Percentiles rank a stretch among this genome's conserved stretches.
phyloP scores from a whole-genome alignment of 768 basidiomycete species.

The Amanita pallidorosea region DNA sequence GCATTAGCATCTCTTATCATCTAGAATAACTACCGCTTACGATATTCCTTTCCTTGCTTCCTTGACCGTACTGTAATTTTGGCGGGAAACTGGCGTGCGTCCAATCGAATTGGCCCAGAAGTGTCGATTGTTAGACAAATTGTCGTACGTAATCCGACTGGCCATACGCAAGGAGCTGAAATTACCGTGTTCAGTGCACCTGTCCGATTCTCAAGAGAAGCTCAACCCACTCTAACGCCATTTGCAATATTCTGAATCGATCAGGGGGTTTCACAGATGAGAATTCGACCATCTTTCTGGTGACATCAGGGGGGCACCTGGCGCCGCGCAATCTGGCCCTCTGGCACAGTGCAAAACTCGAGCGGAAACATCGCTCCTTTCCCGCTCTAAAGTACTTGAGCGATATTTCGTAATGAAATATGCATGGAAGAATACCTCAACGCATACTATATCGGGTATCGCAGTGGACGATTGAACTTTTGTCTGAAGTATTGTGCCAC shows the following conservation, averaged over 20 bases:
- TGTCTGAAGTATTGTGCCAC: slow-evolving; percentile 13
- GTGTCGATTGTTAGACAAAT: slow-evolving; percentile 53
- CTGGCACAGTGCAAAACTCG: slow-evolving; percentile 50
- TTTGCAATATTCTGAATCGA: slow-evolving; percentile 42
- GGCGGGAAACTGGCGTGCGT: slow-evolving; percentile 57
- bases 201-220: neutral
- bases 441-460: slow-evolving; percentile 39
- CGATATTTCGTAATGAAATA: neutral
- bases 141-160: slow-evolving; percentile 62
- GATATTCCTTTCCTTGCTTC: slow-evolving; percentile 39
- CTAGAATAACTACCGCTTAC: slow-evolving; percentile 23
- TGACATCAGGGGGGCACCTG: slow-evolving; percentile 61
- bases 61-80: slow-evolving; percentile 50
- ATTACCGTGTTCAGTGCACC: neutral
- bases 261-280: slow-evolving; percentile 53
- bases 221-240: slow-evolving; percentile 36
- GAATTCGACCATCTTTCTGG: slow-evolving; percentile 51
- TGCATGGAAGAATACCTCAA: slow-evolving; percentile 28
- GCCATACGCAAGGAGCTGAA: slow-evolving; percentile 48
- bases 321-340: slow-evolving; percentile 64
- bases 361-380: slow-evolving; percentile 54
- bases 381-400: slow-evolving; percentile 34
- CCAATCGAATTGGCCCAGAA: slow-evolving; percentile 35
- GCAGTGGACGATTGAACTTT: slow-evolving; percentile 21
- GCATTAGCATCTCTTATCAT: slow-evolving; percentile 4